Conservation (phyloP, 139 green algal species). For the Pleodorina starrii region DNA sequence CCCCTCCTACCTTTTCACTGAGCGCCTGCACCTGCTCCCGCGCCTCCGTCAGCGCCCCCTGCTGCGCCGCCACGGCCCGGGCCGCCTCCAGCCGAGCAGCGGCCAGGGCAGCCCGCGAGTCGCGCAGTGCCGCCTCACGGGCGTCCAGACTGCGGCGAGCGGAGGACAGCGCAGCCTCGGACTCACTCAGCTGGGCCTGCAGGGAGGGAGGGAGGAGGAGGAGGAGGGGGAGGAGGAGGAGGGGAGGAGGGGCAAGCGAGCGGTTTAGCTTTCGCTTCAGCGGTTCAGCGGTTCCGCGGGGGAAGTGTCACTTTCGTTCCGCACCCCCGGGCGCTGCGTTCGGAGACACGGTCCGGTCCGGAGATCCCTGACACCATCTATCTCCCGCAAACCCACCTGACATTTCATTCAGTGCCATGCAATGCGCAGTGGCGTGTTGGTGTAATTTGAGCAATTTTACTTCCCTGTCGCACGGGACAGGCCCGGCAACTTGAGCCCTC, state of each 20-base stretch:
- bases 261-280: too few relatives aligned
- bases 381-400: too few relatives aligned
- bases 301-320: too few relatives aligned
- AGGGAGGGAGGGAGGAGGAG: background rate
- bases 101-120: background rate
- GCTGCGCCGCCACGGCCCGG: background rate
- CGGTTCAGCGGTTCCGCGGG: too few relatives aligned
- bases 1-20: constrained; percentile 18
- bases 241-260: background rate
- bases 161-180: constrained; percentile 21
- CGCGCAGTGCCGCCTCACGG: constrained; percentile 14
- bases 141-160: background rate
- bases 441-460: too few relatives aligned
- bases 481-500: too few relatives aligned
- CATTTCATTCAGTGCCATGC: too few relatives aligned
- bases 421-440: too few relatives aligned
- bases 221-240: background rate
- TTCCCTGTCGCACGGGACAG: too few relatives aligned
- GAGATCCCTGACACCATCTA: too few relatives aligned
- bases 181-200: constrained; percentile 39
- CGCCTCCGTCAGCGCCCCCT: constrained; percentile 21
- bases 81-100: background rate
- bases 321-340: too few relatives aligned
- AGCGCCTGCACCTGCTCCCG: constrained; percentile 34
- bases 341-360: too few relatives aligned